Evolutionary conservation across 352 stramenopile genomes (phyloP).

Genomic region (Phytophthora vignae): DNA sequence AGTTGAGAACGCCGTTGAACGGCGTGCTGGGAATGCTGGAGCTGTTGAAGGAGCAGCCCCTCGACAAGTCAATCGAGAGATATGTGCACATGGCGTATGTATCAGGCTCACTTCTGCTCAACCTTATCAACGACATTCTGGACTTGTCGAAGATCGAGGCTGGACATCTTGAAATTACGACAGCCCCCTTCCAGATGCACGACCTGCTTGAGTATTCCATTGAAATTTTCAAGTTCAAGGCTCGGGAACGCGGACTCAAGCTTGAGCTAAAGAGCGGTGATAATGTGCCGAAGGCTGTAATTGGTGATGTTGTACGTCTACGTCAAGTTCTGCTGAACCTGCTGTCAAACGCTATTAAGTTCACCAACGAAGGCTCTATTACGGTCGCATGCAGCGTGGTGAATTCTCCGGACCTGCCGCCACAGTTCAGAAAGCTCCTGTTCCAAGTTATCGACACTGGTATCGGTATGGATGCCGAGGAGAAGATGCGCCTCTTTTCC

Average conservation of each 20-base stretch:
- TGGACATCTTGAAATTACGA: constrained; percentile 88
- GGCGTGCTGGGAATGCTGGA: constrained; percentile 85
- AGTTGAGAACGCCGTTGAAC: constrained; percentile 80
- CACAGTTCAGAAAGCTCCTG: constrained; percentile 65
- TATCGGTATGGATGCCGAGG: constrained; percentile 77
- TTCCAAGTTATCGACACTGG: constrained; percentile 88
- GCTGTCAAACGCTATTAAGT: constrained; percentile 71
- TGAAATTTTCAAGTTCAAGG: constrained; percentile 91
- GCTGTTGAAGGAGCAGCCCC: constrained; percentile 75
- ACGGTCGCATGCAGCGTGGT: constrained; percentile 74
- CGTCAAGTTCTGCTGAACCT: constrained; percentile 75
- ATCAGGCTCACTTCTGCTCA: constrained; percentile 34
- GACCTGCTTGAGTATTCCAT: constrained; percentile 85
- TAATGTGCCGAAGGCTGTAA: constrained; percentile 68
- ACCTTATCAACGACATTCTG: constrained; percentile 38
- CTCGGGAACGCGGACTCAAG: constrained; percentile 82
- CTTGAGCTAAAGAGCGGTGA: constrained; percentile 73
- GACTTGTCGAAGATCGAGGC: constrained; percentile 92
- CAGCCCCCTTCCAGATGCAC: constrained; percentile 79
- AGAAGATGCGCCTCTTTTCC: constrained; percentile 79
- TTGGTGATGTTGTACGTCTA: constrained; percentile 79
- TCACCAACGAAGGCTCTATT: constrained; percentile 80
- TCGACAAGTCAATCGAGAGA: constrained; percentile 66
- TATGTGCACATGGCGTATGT: constrained; percentile 81
- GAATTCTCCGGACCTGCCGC: constrained; percentile 57